phyloP scores from a whole-genome alignment of 352 stramenopile species.

The Phytophthora rubi region DNA sequence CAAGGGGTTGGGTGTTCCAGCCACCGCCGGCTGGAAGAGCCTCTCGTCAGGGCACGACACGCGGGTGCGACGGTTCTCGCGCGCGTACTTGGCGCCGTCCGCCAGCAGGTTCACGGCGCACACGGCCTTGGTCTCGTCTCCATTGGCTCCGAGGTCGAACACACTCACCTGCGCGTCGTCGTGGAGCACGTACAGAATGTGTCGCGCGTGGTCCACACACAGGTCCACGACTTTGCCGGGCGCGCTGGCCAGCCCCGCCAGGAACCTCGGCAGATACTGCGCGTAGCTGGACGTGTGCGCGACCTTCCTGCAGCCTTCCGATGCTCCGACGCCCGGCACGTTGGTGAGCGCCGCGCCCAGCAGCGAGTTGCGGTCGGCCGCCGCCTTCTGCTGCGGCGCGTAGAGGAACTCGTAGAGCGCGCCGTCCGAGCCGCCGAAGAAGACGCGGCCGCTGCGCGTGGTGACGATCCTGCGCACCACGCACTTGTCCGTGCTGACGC shows the following conservation, averaged over 20 bases:
- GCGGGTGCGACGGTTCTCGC: constrained; percentile 80
- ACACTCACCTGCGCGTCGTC: constrained; percentile 78
- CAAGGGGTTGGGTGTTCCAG: constrained; percentile 40
- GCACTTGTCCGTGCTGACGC: constrained; percentile 94
- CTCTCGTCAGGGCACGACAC: constrained; percentile 85
- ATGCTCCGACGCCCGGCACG: constrained; percentile 42
- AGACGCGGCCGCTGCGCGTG: constrained; percentile 91
- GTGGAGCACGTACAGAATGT: constrained; percentile 93
- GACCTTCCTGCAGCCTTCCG: constrained; percentile 91
- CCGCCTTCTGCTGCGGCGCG: constrained; percentile 46
- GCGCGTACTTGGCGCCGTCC: constrained; percentile 81
- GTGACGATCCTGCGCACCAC: constrained; percentile 92
- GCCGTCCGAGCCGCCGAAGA: constrained; percentile 97
- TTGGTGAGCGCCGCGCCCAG: constrained; percentile 36
- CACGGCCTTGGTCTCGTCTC: constrained; percentile 69
- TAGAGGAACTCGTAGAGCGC: constrained; percentile 95
- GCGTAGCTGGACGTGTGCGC: constrained; percentile 89
- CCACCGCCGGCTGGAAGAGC: constrained; percentile 67
- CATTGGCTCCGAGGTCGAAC: constrained; percentile 66
- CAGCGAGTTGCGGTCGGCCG: constrained; percentile 40
- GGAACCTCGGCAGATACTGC: constrained; percentile 82
- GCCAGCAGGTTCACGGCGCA: constrained; percentile 72
- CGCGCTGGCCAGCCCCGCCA: constrained; percentile 77
- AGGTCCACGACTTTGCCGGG: constrained; percentile 89
- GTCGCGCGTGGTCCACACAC: constrained; percentile 86